Base-by-base conservation (phyloP, 495 filamentous ascomycete species). In the Penicillium soppii region DNA sequence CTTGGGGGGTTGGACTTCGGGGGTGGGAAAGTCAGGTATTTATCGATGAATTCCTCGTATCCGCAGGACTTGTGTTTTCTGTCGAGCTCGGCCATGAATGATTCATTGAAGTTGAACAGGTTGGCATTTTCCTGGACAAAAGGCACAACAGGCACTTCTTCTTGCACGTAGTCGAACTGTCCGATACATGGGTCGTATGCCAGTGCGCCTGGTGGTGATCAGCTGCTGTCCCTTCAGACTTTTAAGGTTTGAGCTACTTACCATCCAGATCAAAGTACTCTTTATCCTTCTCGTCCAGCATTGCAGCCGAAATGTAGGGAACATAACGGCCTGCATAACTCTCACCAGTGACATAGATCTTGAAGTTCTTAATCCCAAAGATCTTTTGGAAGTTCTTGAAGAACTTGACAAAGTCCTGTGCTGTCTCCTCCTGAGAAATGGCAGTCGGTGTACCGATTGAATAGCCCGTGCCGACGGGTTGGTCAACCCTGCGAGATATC, bases 261-360 rank as follows among this genome's bases (percentile, higher is more conserved):
- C 75, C 75, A 13, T 68, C 58, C 0, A 80, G 47, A 48, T 81
- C 68, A 44, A 71, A 81, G 54, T 81, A 70, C 3, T 73, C 66
- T 29, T 64, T 74, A 42, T 81, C 65, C 1, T 80, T 67, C 48
- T 71, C 53, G 32, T 80, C 73, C 20, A 82, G 63, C 61, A 82
- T 73, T 5, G 75, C 75, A 16, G 72, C 72, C 6, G 76, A 75
- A 42, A 81, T 78, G 45, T 82, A 81, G 0, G 79, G 77, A 5
- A 82, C 78, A 50, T 80, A 82, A 37, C 71, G 66, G 9, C 77
- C 78, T 15, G 73, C 78, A 63, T 84, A 86, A 46, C 73, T 78
- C 58, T 86, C 83, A 7, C 84, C 83, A 2, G 83, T 79, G 41
- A 86, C 72, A 47, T 78, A 85, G 40, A 86, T 76, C 63, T 82